These are phyloP conservation scores for Silene coronaria DNA, from an alignment of 179 eudicot species.

Conservation along the genomic window DNA sequence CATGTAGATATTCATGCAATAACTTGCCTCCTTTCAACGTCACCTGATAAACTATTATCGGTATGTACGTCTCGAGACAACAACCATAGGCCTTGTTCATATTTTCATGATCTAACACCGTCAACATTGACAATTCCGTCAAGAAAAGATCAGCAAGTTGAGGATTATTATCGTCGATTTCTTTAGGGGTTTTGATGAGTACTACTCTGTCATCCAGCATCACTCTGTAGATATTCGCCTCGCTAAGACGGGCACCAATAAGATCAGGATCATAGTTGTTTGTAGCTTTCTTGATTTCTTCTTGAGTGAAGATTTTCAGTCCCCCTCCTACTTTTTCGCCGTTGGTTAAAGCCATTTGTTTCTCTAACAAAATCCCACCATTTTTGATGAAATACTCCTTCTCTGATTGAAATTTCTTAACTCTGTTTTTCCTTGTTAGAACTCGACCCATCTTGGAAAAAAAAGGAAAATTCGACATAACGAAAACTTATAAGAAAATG, in stretches of 20 bases:
- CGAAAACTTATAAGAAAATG: no score
- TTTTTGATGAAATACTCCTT: slow-evolving; percentile 10
- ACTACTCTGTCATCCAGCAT: slow-evolving; percentile 14
- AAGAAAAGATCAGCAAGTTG: slow-evolving; percentile 6
- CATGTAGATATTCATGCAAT: slow-evolving; percentile 9
- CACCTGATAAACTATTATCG: slow-evolving; percentile 19
- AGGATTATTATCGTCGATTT: background rate
- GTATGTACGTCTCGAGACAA: slow-evolving; percentile 20
- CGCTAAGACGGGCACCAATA: background rate
- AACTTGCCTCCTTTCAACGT: background rate
- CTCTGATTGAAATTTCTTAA: background rate
- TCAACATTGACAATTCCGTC: slow-evolving; percentile 16
- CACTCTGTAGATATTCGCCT: background rate
- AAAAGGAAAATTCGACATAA: no score
- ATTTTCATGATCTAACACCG: slow-evolving; percentile 17
- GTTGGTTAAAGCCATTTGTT: background rate
- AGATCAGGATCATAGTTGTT: slow-evolving; percentile 14
- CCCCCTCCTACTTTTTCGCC: background rate
- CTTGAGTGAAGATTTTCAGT: background rate
- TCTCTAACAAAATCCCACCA: slow-evolving; percentile 15
- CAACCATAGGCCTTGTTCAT: slow-evolving; percentile 21
- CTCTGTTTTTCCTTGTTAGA: background rate
- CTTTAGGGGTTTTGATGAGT: background rate
- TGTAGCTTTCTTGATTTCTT: no score
- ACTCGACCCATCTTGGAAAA: background rate